phyloP scores from a whole-genome alignment of 352 stramenopile genomes.

The Phytophthora citricola region DNA sequence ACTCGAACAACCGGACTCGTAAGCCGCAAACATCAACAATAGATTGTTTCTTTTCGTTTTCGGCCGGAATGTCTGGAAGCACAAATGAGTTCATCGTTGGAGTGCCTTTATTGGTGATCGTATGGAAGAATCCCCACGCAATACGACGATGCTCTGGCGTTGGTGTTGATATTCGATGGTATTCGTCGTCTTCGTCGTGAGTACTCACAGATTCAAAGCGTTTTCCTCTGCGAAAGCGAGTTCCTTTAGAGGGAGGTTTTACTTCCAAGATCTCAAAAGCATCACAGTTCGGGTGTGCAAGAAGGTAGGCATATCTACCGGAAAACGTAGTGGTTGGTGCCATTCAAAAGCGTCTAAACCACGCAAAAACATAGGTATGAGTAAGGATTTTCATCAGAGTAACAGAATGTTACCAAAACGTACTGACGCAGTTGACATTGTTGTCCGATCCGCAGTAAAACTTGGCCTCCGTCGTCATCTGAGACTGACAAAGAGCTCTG shows the following conservation, averaged over 20 bases:
- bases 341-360: constrained; percentile 60
- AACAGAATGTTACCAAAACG: constrained; percentile 1
- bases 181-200: constrained; percentile 34
- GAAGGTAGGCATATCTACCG: constrained; percentile 41
- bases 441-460: constrained; percentile 17
- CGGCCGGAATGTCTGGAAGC: constrained; percentile 27
- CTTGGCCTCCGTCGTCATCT: constrained; percentile 33
- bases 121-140: constrained; percentile 72
- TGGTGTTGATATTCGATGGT: constrained; percentile 9
- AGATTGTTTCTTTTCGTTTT: constrained; percentile 1
- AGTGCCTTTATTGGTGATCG: constrained; percentile 53
- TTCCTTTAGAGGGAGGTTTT: constrained; percentile 25
- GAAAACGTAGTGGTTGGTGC: constrained; percentile 47
- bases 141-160: constrained; percentile 37
- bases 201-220: constrained; percentile 38
- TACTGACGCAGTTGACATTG: constrained; percentile 23
- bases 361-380: constrained; percentile 1
- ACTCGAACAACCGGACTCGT: constrained; percentile 65
- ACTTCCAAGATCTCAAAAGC: constrained; percentile 64
- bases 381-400: background rate
- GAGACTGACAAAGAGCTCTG: constrained; percentile 34
- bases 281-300: constrained; percentile 51
- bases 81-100: constrained; percentile 45
- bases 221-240: constrained; percentile 26
- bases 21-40: constrained; percentile 28